phyloP scores from a whole-genome alignment of 164 flowering plant genomes.

The Tinospora cordifolia region DNA sequence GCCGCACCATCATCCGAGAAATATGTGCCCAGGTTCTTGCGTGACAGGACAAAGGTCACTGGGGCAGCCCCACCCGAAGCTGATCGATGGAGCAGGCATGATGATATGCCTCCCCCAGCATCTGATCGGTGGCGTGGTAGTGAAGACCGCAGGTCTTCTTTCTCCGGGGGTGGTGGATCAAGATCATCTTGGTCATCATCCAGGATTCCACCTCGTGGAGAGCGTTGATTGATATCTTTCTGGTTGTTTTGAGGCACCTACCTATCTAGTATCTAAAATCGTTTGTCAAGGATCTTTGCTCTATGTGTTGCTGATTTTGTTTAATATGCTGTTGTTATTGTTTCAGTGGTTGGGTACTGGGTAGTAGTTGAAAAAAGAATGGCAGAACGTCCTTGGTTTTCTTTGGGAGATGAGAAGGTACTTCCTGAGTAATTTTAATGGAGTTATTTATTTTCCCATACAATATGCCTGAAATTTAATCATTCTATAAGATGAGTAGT shows the following conservation, averaged over 20 bases:
- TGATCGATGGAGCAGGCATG: constrained; percentile 35
- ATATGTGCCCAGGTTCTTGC: constrained; percentile 51
- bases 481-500: neutral
- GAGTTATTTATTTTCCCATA: neutral
- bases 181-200: constrained; percentile 1
- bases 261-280: neutral
- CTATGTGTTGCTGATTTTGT: neutral
- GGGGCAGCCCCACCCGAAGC: constrained; percentile 31
- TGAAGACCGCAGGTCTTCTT: constrained; percentile 27
- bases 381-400: neutral
- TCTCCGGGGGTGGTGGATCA: neutral
- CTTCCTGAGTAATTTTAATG: neutral
- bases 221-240: neutral
- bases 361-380: neutral
- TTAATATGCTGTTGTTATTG: neutral
- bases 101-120: constrained; percentile 17
- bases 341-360: neutral
- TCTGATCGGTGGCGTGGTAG: constrained; percentile 30
- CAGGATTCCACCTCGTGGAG: neutral
- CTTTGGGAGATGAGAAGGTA: neutral
- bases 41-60: constrained; percentile 18
- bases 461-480: neutral
- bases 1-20: constrained; percentile 41
- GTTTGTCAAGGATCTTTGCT: neutral
- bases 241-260: neutral